phyloP scores from a whole-genome alignment of 2,329 filamentous ascomycete species.

The Verticillium klebahnii region DNA sequence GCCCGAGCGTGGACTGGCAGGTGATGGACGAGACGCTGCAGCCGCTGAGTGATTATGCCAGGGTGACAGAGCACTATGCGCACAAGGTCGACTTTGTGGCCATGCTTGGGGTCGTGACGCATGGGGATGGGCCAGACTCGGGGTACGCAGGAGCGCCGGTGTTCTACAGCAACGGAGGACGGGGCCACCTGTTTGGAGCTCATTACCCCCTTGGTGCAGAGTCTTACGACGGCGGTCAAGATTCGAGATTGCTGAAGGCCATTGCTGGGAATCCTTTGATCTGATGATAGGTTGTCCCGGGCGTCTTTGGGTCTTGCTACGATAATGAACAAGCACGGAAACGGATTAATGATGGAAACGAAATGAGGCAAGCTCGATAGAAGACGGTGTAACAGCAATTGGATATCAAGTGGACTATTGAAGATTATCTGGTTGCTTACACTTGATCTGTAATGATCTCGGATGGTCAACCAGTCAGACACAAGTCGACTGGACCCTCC shows the following conservation, averaged over 20 bases:
- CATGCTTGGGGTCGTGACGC: constrained; percentile 5
- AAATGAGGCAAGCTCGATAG: too few relatives aligned
- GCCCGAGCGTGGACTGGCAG: constrained; percentile 9
- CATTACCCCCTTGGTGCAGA: not conserved
- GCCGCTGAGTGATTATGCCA: constrained; percentile 1
- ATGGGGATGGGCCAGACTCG: not conserved
- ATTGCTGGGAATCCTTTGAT: not conserved
- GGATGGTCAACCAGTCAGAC: too few relatives aligned
- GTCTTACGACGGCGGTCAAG: not conserved
- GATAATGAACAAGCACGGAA: too few relatives aligned
- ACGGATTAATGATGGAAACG: too few relatives aligned
- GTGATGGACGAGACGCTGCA: not conserved
- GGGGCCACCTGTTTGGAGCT: constrained; percentile 1
- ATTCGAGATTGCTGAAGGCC: not conserved
- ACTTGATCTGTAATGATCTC: too few relatives aligned
- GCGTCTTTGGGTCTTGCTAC: too few relatives aligned
- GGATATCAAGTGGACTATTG: too few relatives aligned
- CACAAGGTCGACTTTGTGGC: constrained; percentile 7
- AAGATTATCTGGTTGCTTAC: too few relatives aligned
- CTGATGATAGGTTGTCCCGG: not conserved
- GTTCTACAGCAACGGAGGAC: not conserved
- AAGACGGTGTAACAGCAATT: too few relatives aligned
- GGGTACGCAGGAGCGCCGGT: not conserved
- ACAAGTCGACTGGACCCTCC: too few relatives aligned
- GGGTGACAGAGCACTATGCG: constrained; percentile 8